phyloP scores from a whole-genome alignment of 495 filamentous ascomycete species.

The Entonaema liquescens region DNA sequence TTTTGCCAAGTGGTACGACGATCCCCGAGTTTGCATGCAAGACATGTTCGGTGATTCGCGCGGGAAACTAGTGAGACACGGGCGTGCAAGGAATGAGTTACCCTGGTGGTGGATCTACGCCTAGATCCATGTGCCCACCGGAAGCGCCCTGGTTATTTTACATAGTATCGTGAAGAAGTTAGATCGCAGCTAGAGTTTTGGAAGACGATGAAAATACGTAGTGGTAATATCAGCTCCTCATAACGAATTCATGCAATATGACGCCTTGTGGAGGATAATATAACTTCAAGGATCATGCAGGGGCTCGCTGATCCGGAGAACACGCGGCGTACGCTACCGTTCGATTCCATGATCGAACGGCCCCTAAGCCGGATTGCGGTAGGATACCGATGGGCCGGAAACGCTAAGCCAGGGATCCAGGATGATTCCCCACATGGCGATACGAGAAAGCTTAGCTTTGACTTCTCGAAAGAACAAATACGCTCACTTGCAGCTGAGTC shows the following conservation, averaged over 20 bases:
- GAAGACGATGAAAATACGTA: background rate
- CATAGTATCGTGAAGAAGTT: background rate
- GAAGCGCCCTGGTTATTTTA: background rate
- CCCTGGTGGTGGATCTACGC: slow-evolving; percentile 19
- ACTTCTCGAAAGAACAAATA: background rate
- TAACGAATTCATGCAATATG: background rate
- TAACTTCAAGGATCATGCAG: background rate
- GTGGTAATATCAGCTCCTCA: background rate
- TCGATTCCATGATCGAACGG: background rate
- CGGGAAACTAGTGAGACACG: slow-evolving; percentile 9
- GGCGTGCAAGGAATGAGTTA: slow-evolving; percentile 8
- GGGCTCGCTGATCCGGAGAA: background rate
- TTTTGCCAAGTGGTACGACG: slow-evolving; percentile 18
- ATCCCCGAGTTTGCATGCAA: background rate
- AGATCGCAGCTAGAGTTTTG: background rate
- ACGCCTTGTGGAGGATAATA: background rate
- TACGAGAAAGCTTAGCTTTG: background rate
- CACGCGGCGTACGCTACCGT: background rate
- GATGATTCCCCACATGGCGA: slow-evolving; percentile 15
- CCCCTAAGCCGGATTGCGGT: slow-evolving; percentile 5
- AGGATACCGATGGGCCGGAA: slow-evolving; percentile 11
- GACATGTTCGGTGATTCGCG: slow-evolving; percentile 1
- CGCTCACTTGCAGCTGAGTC: background rate
- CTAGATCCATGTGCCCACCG: slow-evolving; percentile 20
- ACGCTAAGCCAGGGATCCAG: slow-evolving; percentile 18